Base-by-base conservation (phyloP, 768 basidiomycete species). In the Pleurotus giganteus region DNA sequence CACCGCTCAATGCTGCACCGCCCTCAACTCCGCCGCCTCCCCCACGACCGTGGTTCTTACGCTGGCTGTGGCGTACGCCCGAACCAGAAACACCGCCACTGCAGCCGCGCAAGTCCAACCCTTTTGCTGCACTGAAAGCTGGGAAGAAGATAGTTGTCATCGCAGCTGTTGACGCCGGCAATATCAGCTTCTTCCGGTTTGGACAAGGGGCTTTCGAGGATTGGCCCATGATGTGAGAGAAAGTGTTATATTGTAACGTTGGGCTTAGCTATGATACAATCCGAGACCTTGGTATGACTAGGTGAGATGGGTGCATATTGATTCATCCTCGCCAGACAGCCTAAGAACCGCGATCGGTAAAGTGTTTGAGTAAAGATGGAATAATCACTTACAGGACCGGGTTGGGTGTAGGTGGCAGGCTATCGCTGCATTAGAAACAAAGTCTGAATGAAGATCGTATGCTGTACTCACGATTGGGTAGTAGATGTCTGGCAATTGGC, bases 91-190 rank as follows among this genome's bases (percentile, higher is more conserved):
- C 39, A 9, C 39, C 12, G 27, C 44, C 57, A 98, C 94, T 67
- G 94, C 90, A 26, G 65, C 63, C 68, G 8, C 75, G 74, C 17
- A 78, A 67, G 57, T 72, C 80, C 2, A 87, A 94, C 61, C 89
- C 92, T 0, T 95, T 96, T 63, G 79, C 84, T 58, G 81, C 82
- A 4, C 74, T 98, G 57, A 91, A 95, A 61, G 81, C 83, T 26
- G 96, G 96, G 0, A 90, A 86, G 66, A 91, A 91, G 65, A 86
- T 77, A 7, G 74, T 95, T 50, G 76, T 98, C 29, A 80, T 98
- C 45, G 95, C 94, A 1, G 91, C 82, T 2, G 94, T 95, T 4
- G 94, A 97, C 69, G 80, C 84, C 2, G 93, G 95, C 7, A 92
- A 81, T 58, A 87, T 87, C 39, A 89, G 89, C 60, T 95, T 97